Conservation (phyloP, 129 eudicot species). For the Ambrosia trifida region DNA sequence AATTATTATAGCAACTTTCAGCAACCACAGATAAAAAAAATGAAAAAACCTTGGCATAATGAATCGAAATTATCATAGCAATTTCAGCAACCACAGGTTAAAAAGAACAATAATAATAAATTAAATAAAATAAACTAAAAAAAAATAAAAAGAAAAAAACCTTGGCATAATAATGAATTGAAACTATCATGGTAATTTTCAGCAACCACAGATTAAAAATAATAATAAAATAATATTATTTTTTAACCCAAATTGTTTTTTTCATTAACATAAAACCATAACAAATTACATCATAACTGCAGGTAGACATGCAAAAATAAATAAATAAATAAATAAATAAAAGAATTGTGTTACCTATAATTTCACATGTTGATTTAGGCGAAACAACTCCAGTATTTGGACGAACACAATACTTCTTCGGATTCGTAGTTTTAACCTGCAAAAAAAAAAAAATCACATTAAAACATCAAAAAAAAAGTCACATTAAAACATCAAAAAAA, state of each 20-base stretch:
- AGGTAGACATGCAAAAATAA: too few species aligned
- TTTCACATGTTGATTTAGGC: constrained; percentile 78
- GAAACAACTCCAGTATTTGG: constrained; percentile 87
- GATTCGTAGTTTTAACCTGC: constrained; percentile 95
- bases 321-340: neutral
- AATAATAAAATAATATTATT: neutral
- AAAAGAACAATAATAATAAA: neutral
- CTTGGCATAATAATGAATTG: too few species aligned
- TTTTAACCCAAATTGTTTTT: too few species aligned
- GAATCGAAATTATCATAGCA: neutral
- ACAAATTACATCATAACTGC: too few species aligned
- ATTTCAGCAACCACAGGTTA: constrained; percentile 19
- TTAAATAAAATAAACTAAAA: too few species aligned
- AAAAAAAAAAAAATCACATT: too few species aligned
- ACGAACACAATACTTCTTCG: constrained; percentile 94
- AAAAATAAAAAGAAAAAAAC: too few species aligned
- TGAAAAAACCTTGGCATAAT: too few species aligned
- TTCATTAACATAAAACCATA: too few species aligned
- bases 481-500: too few species aligned
- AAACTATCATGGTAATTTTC: neutral
- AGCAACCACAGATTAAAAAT: constrained; percentile 7
- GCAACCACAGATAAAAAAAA: constrained; percentile 6
- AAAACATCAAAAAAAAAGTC: too few species aligned
- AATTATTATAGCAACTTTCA: constrained; percentile 1
- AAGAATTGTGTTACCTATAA: constrained; percentile 52